Conservation (phyloP, 495 filamentous ascomycete genomes). For the Neurospora terricola region DNA sequence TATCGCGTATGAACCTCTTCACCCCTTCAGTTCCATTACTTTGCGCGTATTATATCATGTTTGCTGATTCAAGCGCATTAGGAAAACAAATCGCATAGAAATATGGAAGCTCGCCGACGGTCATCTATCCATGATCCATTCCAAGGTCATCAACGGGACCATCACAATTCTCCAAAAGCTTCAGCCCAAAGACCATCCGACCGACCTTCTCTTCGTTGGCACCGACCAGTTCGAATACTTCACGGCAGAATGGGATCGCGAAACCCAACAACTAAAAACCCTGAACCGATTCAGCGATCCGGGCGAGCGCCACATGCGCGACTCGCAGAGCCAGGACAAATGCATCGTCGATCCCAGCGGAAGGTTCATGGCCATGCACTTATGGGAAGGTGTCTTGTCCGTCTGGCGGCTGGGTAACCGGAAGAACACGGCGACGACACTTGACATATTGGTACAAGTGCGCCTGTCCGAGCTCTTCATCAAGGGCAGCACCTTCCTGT, state of each 20-base stretch:
- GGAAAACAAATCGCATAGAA: slow-evolving; percentile 88
- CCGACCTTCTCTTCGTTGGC: slow-evolving; percentile 86
- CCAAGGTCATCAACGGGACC: slow-evolving; percentile 66
- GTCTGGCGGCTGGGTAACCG: slow-evolving; percentile 48
- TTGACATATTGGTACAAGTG: slow-evolving; percentile 61
- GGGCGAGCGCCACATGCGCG: slow-evolving; percentile 68
- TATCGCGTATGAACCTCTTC: slow-evolving; percentile 58
- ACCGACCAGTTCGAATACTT: slow-evolving; percentile 87
- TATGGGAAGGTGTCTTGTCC: slow-evolving; percentile 83
- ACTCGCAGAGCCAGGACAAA: slow-evolving; percentile 63
- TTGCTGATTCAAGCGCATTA: slow-evolving; percentile 22
- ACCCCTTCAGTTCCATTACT: neutral
- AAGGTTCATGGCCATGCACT: slow-evolving; percentile 69
- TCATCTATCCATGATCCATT: slow-evolving; percentile 40
- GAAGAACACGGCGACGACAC: slow-evolving; percentile 42
- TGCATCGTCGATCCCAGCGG: slow-evolving; percentile 78
- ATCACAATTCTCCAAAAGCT: slow-evolving; percentile 80
- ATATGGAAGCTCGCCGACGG: slow-evolving; percentile 50
- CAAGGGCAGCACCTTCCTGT: slow-evolving; percentile 69
- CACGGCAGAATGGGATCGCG: slow-evolving; percentile 70
- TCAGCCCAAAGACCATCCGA: slow-evolving; percentile 57
- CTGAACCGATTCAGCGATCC: slow-evolving; percentile 56
- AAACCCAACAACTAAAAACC: slow-evolving; percentile 52
- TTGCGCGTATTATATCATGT: slow-evolving; percentile 4
- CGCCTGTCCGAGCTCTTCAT: slow-evolving; percentile 83